Conservation (phyloP, 2,329 filamentous ascomycete genomes). For the Verticillium tricorpus region DNA sequence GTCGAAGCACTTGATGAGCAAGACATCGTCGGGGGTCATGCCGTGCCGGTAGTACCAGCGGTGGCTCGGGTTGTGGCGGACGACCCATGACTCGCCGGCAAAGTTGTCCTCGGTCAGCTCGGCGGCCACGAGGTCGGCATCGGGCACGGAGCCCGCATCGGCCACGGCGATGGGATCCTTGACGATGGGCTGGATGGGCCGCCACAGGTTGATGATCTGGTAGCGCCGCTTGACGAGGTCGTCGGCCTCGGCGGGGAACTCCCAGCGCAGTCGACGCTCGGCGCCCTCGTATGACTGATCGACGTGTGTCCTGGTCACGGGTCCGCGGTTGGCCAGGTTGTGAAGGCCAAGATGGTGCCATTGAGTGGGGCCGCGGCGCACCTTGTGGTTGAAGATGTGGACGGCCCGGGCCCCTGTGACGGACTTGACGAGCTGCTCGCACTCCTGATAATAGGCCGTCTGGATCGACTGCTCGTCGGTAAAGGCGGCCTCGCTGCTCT, state of each 20-base stretch:
- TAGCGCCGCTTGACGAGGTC: constrained; percentile 36
- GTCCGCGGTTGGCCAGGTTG: constrained; percentile 52
- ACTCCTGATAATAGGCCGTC: constrained; percentile 66
- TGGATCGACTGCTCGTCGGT: constrained; percentile 56
- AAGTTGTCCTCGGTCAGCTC: constrained; percentile 46
- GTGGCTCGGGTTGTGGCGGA: constrained; percentile 35
- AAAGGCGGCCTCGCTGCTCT: constrained; percentile 27
- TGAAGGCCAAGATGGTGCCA: constrained; percentile 66
- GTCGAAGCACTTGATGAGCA: constrained; percentile 60
- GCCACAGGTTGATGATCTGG: constrained; percentile 48
- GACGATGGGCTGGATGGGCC: constrained; percentile 29
- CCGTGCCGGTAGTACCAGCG: constrained; percentile 50
- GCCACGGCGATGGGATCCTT: constrained; percentile 50
- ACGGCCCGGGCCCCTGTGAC: constrained; percentile 57
- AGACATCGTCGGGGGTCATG: constrained; percentile 47
- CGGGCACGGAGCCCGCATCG: constrained; percentile 43
- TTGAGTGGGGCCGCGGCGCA: constrained; percentile 45
- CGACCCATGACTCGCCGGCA: constrained; percentile 42
- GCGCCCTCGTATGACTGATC: constrained; percentile 48
- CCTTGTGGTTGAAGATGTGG: constrained; percentile 69
- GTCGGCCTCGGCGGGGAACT: constrained; percentile 34
- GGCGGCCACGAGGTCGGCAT: constrained; percentile 45
- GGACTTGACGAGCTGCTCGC: constrained; percentile 61
- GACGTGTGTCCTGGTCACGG: constrained; percentile 36
- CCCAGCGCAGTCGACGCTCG: constrained; percentile 24